Percentiles rank a stretch among this genome's conserved stretches.
Conservation (phyloP, 495 filamentous ascomycete genomes). For the Halenospora varia region DNA sequence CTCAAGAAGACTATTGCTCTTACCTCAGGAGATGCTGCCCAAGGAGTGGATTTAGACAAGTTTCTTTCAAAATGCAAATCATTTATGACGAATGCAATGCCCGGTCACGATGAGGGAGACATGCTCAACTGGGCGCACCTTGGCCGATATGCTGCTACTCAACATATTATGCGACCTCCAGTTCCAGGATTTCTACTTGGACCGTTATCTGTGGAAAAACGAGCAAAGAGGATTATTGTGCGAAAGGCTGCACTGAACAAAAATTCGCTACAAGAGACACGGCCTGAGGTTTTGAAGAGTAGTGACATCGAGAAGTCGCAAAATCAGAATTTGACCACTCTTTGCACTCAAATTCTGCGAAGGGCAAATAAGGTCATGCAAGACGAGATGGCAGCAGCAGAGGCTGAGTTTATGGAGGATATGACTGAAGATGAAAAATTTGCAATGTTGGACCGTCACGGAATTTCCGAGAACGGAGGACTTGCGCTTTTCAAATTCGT, state of each 20-base stretch:
- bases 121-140: slow-evolving; percentile 85
- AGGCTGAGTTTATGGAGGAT: slow-evolving; percentile 33
- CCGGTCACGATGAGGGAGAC: slow-evolving; percentile 70
- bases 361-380: slow-evolving; percentile 34
- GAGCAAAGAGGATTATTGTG: slow-evolving; percentile 61
- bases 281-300: slow-evolving; percentile 68
- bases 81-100: slow-evolving; percentile 89
- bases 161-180: slow-evolving; percentile 66
- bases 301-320: slow-evolving; percentile 69
- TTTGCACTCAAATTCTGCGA: slow-evolving; percentile 62
- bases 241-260: slow-evolving; percentile 59
- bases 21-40: slow-evolving; percentile 60
- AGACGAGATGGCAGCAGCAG: slow-evolving; percentile 36
- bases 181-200: slow-evolving; percentile 84
- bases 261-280: slow-evolving; percentile 59
- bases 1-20: slow-evolving; percentile 68
- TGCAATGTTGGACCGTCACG: slow-evolving; percentile 47
- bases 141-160: slow-evolving; percentile 70
- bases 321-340: slow-evolving; percentile 66
- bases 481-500: slow-evolving; percentile 78
- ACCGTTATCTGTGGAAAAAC: slow-evolving; percentile 85
- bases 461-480: slow-evolving; percentile 58
- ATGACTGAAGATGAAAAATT: slow-evolving; percentile 31
- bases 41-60: slow-evolving; percentile 85
- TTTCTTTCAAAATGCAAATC: slow-evolving; percentile 88